phyloP scores from a whole-genome alignment of 2,329 filamentous ascomycete species.

The Beauveria scarabaeidicola region DNA sequence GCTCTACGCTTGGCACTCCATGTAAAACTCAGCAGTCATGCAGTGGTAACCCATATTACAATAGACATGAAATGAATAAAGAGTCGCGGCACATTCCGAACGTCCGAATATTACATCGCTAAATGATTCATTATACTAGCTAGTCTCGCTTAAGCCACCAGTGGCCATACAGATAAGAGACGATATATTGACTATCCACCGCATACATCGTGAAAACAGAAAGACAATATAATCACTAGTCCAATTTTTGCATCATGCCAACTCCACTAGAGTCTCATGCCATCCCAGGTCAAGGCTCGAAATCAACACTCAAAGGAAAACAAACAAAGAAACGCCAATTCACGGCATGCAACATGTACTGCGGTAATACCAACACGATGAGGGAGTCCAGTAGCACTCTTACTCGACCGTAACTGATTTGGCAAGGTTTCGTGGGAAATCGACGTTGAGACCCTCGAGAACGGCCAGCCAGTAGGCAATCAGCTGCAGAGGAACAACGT shows the following conservation, averaged over 20 bases:
- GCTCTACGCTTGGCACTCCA: background rate
- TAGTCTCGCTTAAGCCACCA: background rate
- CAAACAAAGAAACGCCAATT: background rate
- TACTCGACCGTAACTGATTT: constrained; percentile 99
- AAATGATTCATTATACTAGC: constrained; percentile 7
- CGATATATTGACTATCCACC: background rate
- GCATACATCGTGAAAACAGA: background rate
- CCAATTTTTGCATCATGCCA: constrained; percentile 5
- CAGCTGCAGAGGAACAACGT: constrained; percentile 93
- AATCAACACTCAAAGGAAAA: background rate
- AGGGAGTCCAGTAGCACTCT: constrained; percentile 17
- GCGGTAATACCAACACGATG: background rate
- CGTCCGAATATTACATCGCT: background rate
- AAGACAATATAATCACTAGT: background rate
- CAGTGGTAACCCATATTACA: too few relatives aligned
- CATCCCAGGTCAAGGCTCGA: background rate
- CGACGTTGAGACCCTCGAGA: constrained; percentile 90
- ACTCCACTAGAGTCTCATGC: background rate
- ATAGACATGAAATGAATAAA: too few relatives aligned
- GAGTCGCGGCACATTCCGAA: background rate
- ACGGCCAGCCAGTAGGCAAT: constrained; percentile 99
- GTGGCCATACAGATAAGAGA: background rate
- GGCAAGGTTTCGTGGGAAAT: constrained; percentile 96
- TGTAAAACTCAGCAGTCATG: background rate
- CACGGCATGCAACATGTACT: background rate